phyloP scores from a whole-genome alignment of 306 rosid genomes.

The Coriaria nepalensis region DNA sequence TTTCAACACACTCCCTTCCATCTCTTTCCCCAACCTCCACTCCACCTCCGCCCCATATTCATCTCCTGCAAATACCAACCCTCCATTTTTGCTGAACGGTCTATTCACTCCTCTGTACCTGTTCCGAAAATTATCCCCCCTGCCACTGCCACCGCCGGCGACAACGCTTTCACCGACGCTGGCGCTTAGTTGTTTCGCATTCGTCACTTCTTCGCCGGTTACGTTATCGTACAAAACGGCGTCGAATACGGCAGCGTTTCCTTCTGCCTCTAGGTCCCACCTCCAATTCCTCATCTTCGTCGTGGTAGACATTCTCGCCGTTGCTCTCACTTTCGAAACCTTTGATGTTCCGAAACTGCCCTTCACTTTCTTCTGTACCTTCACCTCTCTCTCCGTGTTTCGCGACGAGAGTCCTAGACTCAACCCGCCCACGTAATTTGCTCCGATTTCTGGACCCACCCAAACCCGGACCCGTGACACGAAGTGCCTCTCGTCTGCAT shows the following conservation, averaged over 20 bases:
- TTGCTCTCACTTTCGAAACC: constrained; percentile 27
- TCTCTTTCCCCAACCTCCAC: constrained; percentile 68
- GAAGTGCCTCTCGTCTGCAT: constrained; percentile 51
- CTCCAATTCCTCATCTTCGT: constrained; percentile 48
- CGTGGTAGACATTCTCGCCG: constrained; percentile 28
- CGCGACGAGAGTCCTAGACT: constrained; percentile 72
- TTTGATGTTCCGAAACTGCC: constrained; percentile 31
- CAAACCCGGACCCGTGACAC: constrained; percentile 61
- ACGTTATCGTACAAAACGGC: constrained; percentile 39
- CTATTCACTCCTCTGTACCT: constrained; percentile 31
- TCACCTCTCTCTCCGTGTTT: constrained; percentile 50
- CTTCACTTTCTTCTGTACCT: constrained; percentile 34
- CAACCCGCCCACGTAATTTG: constrained; percentile 53
- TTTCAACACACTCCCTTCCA: constrained; percentile 86
- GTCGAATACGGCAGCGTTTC: constrained; percentile 70
- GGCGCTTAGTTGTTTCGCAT: constrained; percentile 13
- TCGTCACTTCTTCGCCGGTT: constrained; percentile 52
- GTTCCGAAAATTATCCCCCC: constrained; percentile 22
- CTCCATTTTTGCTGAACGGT: constrained; percentile 48
- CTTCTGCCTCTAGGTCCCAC: constrained; percentile 82
- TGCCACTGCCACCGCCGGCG: constrained; percentile 3
- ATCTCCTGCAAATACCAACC: constrained; percentile 62
- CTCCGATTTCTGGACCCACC: constrained; percentile 86
- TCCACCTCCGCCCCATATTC: constrained; percentile 60
- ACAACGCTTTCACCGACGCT: constrained; percentile 3